Evolutionary conservation across 2,329 filamentous ascomycete species (phyloP), one percentile per base, ranked within the genome.

Genomic region (Blastomyces gilchristii): DNA sequence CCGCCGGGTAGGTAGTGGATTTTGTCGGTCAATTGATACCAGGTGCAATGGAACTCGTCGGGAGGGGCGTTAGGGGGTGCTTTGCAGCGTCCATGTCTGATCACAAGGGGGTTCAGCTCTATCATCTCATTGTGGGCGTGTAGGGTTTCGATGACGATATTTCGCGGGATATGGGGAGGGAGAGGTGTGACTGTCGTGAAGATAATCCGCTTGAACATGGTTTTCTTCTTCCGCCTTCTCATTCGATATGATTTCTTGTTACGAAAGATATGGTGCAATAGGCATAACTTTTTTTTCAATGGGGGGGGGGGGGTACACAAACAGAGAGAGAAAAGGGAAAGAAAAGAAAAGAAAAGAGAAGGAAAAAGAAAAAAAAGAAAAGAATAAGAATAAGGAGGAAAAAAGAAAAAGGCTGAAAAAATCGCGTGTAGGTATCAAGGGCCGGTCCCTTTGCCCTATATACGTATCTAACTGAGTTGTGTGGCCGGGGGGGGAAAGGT

Each of bases 101-200:
- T 85, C 62, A 96, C 87, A 58, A 95, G 81, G 1, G 91, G 91
- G 74, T 95, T 96, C 63, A 96, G 80, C 71, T 93, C 87, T 70
- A 96, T 95, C 87, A 96, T 95, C 69, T 86, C 86, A 59, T 82
- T 74, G 76, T 95, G 90, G 74, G 88, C 82, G 74, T 91, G 89
- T 41, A 96, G 85, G 68, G 90, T 89, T 62, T 84, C 81, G 66
- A 95, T 73, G 52, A 90, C 89, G n/a, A 84, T 82, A 67, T 87
- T 81, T 62, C 90, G 84, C 58, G 85, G 80, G 67, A 94, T 83
- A 68, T 80, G 79, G 1, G 83, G 69, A 9, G 91, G 91, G 41
- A 96, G 81, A 22, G 90, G 88, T 37, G 89, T 94, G 68, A 92
- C 85, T 56, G 85, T 88, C 49, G 89, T 94, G 77, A 92, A 91